These are phyloP conservation scores for Parasarocladium wereldwijsianum DNA, from an alignment of 2,329 filamentous ascomycete species.

Conservation along the genomic window DNA sequence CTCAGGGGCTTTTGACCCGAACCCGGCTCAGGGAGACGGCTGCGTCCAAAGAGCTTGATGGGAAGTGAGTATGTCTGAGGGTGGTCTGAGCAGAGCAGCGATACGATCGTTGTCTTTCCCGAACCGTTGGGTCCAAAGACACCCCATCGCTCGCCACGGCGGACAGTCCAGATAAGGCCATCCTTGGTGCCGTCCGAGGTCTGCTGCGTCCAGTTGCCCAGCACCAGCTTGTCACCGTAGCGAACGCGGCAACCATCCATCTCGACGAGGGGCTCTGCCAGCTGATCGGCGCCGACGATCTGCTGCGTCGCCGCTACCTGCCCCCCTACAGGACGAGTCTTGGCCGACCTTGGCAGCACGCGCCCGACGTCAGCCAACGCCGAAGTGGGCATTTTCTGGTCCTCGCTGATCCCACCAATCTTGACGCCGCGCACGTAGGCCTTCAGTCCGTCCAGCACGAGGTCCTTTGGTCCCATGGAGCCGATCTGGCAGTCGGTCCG, in stretches of 20 bases:
- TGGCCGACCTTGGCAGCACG: slow-evolving; percentile 16
- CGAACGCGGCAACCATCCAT: slow-evolving; percentile 74
- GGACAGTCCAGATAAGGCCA: slow-evolving; percentile 72
- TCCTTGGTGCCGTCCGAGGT: slow-evolving; percentile 29
- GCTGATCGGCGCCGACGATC: slow-evolving; percentile 5
- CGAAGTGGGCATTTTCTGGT: slow-evolving; percentile 31
- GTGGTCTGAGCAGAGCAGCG: slow-evolving; percentile 87
- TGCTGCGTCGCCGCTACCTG: not conserved
- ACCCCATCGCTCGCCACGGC: slow-evolving; percentile 75
- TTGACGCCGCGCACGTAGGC: slow-evolving; percentile 32
- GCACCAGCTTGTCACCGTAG: slow-evolving; percentile 62
- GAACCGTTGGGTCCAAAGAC: slow-evolving; percentile 90
- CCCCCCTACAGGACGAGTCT: slow-evolving; percentile 6
- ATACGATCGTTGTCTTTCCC: slow-evolving; percentile 89
- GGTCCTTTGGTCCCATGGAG: slow-evolving; percentile 48
- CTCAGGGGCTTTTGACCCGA: slow-evolving; percentile 57
- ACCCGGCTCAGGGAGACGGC: slow-evolving; percentile 61
- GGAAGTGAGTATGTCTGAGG: slow-evolving; percentile 86
- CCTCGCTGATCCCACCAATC: slow-evolving; percentile 26
- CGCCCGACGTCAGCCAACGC: slow-evolving; percentile 35
- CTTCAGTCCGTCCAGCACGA: slow-evolving; percentile 41
- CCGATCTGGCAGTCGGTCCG: slow-evolving; percentile 51
- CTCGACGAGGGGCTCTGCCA: slow-evolving; percentile 62
- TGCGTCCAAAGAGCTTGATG: slow-evolving; percentile 71
- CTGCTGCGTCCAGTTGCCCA: slow-evolving; percentile 68